These are phyloP conservation scores for Eucalyptus polyanthemos DNA, from an alignment of 345 rosid species.

Conservation along the genomic window DNA sequence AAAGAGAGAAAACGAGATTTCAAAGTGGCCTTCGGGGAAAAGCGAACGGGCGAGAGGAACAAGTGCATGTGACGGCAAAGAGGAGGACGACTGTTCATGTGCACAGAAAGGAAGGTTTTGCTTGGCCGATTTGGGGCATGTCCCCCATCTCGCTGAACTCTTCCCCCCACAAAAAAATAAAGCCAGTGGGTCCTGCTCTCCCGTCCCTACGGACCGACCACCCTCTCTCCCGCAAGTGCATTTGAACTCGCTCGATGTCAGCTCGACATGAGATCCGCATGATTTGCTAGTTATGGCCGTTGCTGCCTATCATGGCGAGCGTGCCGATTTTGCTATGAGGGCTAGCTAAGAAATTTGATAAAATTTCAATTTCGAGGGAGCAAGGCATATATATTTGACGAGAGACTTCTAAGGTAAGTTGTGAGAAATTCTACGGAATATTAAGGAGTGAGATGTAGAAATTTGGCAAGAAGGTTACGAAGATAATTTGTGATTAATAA, in stretches of 20 bases:
- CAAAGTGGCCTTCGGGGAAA: neutral
- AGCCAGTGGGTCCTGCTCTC: neutral
- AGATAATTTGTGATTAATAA: neutral
- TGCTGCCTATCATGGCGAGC: neutral
- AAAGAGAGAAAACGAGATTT: neutral
- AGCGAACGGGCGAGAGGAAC: neutral
- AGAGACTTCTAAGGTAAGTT: neutral
- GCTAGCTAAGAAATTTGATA: neutral
- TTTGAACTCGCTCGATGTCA: neutral
- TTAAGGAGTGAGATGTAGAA: neutral
- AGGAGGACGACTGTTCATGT: too few relatives aligned
- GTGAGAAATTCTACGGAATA: neutral
- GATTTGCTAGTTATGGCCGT: neutral
- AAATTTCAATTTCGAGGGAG: neutral
- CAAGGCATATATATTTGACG: fast-evolving
- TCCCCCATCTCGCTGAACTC: neutral
- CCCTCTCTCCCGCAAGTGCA: neutral
- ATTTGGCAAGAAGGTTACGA: too few relatives aligned
- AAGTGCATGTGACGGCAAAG: neutral
- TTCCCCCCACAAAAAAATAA: neutral
- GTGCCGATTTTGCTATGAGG: neutral
- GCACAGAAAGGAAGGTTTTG: neutral
- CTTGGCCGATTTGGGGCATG: neutral
- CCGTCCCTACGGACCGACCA: neutral
- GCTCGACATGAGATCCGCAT: neutral